phyloP scores from a whole-genome alignment of 352 stramenopile genomes.

The Phytopythium chamaehyphon region DNA sequence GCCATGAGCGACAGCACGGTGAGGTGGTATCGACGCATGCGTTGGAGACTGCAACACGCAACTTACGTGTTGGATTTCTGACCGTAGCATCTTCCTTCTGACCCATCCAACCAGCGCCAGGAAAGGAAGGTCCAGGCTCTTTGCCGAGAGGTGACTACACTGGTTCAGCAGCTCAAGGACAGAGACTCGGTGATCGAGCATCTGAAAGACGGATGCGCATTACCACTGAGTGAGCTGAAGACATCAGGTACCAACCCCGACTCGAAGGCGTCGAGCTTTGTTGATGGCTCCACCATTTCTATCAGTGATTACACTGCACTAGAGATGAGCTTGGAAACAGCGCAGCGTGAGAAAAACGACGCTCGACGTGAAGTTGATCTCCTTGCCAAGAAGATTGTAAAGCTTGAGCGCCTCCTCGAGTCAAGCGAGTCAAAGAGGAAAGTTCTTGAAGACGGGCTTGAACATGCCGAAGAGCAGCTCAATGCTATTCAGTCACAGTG shows the following conservation, averaged over 20 bases:
- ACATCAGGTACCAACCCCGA: slow-evolving; percentile 18
- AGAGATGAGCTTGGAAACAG: slow-evolving; percentile 26
- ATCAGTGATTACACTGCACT: slow-evolving; percentile 17
- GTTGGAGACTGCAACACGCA: too few species aligned
- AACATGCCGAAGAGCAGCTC: slow-evolving; percentile 50
- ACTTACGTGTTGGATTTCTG: background rate
- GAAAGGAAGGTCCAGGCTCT: slow-evolving; percentile 53
- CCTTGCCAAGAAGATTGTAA: slow-evolving; percentile 22
- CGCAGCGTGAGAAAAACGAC: slow-evolving; percentile 25
- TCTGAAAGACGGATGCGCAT: slow-evolving; percentile 26
- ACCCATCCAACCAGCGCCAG: slow-evolving; percentile 31
- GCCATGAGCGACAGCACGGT: slow-evolving; percentile 45
- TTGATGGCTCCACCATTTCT: slow-evolving; percentile 22
- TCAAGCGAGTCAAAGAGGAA: slow-evolving; percentile 34
- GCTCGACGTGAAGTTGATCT: slow-evolving; percentile 16
- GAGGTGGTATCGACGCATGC: background rate
- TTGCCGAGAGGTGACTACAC: slow-evolving; percentile 45
- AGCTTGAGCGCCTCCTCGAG: slow-evolving; percentile 41
- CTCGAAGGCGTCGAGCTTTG: slow-evolving; percentile 9
- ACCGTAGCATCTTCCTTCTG: slow-evolving; percentile 15
- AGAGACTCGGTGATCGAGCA: slow-evolving; percentile 53
- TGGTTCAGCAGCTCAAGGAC: slow-evolving; percentile 55
- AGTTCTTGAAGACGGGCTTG: slow-evolving; percentile 37
- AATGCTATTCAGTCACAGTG: slow-evolving; percentile 50
- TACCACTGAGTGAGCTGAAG: slow-evolving; percentile 41